phyloP scores from a whole-genome alignment of 176 grass and related monocot species.

The Ensete glaucum region DNA sequence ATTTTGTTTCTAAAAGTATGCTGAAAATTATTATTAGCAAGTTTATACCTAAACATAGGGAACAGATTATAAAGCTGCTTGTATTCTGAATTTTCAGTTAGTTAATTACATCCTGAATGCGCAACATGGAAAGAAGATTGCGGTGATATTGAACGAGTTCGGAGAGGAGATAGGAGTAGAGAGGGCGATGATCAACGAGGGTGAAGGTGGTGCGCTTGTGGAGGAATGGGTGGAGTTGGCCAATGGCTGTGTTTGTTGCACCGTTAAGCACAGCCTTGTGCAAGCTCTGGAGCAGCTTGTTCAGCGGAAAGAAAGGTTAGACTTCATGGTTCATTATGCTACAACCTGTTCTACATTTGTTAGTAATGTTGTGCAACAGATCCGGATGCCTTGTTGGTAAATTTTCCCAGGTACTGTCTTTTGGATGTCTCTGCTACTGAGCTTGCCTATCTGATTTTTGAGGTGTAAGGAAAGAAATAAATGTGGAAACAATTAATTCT shows the following conservation, averaged over 20 bases:
- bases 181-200: slow-evolving; percentile 96
- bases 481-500: neutral
- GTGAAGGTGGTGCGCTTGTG: slow-evolving; percentile 67
- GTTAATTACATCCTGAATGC: slow-evolving; percentile 82
- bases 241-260: slow-evolving; percentile 95
- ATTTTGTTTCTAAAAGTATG: neutral
- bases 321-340: neutral
- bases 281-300: slow-evolving; percentile 96
- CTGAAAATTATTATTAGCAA: neutral
- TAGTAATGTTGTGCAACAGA: too few species aligned
- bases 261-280: slow-evolving; percentile 89
- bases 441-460: neutral
- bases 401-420: neutral
- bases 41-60: neutral
- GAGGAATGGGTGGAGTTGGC: slow-evolving; percentile 97
- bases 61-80: slow-evolving; percentile 5
- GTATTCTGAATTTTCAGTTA: slow-evolving; percentile 42
- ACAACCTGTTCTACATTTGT: neutral
- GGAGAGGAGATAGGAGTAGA: slow-evolving; percentile 94
- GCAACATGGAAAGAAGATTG: slow-evolving; percentile 80
- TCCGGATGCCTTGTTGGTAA: neutral
- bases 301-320: slow-evolving; percentile 78
- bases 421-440: neutral
- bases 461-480: neutral
- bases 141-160: slow-evolving; percentile 88